A percentile compares a stretch with the other conserved stretches of the same genome.
Conservation (phyloP, 2,329 filamentous ascomycete species). For the Aspergillus neotritici region DNA sequence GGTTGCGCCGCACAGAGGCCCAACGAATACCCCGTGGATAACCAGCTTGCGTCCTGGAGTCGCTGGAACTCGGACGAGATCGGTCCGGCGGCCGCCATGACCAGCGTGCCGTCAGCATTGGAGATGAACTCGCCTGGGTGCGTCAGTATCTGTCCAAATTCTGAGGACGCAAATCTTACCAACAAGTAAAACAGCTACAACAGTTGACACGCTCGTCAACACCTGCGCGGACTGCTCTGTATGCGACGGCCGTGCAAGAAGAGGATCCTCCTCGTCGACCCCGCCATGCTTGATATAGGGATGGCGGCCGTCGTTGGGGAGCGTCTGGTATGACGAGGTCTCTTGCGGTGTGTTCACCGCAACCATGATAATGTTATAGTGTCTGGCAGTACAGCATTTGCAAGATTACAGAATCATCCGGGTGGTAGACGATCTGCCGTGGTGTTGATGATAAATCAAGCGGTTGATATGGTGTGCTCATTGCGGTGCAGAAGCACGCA, state of each 20-base stretch:
- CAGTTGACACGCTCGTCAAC: conserved; percentile 16
- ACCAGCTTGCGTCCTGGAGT: conserved; percentile 54
- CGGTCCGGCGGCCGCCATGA: conserved; percentile 60
- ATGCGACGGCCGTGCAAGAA: background rate
- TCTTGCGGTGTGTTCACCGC: no score
- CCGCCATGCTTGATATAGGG: background rate
- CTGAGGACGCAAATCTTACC: conserved; percentile 13
- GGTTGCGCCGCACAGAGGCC: conserved; percentile 50
- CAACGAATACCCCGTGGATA: conserved; percentile 50
- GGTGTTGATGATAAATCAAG: no score
- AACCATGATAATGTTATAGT: no score
- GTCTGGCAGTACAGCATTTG: no score
- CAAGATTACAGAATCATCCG: no score
- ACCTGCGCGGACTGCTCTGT: conserved; percentile 6
- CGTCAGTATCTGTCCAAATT: background rate
- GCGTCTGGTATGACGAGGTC: conserved; percentile 1
- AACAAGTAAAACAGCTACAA: conserved; percentile 26
- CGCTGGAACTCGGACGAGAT: conserved; percentile 58
- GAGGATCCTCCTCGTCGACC: conserved; percentile 5
- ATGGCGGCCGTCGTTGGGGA: background rate
- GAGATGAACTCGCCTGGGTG: conserved; percentile 57
- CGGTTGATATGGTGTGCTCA: no score
- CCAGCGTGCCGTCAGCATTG: conserved; percentile 58
- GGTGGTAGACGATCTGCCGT: no score
- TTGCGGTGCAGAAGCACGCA: no score